These are phyloP conservation scores for Beauveria pseudobassiana DNA, from an alignment of 2,329 filamentous ascomycete species.

Conservation along the genomic window DNA sequence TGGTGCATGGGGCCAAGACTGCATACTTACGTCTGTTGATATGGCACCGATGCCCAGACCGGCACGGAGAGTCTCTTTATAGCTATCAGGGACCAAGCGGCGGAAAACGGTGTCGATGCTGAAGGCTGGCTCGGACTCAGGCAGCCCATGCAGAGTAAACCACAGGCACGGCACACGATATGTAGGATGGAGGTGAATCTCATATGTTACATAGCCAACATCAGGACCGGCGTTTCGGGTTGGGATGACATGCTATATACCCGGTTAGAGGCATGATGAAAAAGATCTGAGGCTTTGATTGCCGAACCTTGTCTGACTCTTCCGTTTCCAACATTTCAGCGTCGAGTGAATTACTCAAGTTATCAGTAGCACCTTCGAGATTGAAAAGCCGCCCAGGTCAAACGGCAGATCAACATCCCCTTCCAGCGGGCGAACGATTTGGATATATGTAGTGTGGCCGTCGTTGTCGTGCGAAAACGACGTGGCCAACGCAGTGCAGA, in stretches of 20 bases:
- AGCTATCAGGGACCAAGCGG: constrained; percentile 59
- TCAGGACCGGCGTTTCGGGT: constrained; percentile 24
- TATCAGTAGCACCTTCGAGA: constrained; percentile 23
- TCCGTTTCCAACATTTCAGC: constrained; percentile 43
- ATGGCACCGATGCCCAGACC: constrained; percentile 63
- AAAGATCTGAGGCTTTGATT: neutral
- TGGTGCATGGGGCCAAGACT: neutral
- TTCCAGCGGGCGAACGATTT: constrained; percentile 48
- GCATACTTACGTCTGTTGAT: constrained; percentile 62
- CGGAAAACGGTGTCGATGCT: constrained; percentile 64
- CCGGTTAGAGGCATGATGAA: constrained; percentile 16
- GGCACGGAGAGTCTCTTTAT: constrained; percentile 50
- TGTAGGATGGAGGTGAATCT: constrained; percentile 67
- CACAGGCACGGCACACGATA: constrained; percentile 71
- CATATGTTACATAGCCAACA: constrained; percentile 54
- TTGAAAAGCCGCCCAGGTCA: constrained; percentile 38
- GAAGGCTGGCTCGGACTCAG: constrained; percentile 47
- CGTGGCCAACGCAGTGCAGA: constrained; percentile 43
- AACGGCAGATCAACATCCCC: constrained; percentile 40
- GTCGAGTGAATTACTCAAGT: constrained; percentile 27
- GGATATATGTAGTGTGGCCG: constrained; percentile 45
- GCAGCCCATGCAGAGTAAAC: constrained; percentile 58
- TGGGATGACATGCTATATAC: constrained; percentile 33
- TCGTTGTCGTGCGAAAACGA: constrained; percentile 30
- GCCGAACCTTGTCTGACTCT: constrained; percentile 42